phyloP scores from a whole-genome alignment of 106 monocot genomes.

The Triglochin maritima region DNA sequence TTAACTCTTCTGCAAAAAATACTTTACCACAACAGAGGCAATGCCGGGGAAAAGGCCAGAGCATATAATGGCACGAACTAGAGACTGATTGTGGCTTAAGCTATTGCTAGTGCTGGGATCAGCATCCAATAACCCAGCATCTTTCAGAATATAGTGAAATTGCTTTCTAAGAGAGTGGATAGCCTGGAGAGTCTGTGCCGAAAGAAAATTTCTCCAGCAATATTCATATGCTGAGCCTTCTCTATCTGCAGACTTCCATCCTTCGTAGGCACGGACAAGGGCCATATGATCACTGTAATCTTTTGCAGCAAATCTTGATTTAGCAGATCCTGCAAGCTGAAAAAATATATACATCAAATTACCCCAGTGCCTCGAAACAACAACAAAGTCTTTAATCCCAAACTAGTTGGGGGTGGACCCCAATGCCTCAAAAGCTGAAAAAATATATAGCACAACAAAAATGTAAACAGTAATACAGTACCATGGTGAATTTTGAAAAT shows the following conservation, averaged over 20 bases:
- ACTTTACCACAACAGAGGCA: slow-evolving; percentile 81
- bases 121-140: slow-evolving; percentile 60
- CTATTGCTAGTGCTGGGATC: slow-evolving; percentile 48
- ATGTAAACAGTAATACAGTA: no score
- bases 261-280: slow-evolving; percentile 94
- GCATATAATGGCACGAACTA: slow-evolving; percentile 95
- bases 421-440: no score
- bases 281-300: slow-evolving; percentile 99
- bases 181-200: slow-evolving; percentile 92
- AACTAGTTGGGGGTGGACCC: background rate
- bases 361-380: background rate
- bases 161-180: slow-evolving; percentile 91
- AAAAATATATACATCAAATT: slow-evolving; percentile 2
- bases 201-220: slow-evolving; percentile 99
- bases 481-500: no score
- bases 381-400: no score
- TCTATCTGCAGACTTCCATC: slow-evolving; percentile 96
- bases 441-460: no score
- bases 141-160: slow-evolving; percentile 85
- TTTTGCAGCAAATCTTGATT: slow-evolving; percentile 95
- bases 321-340: slow-evolving; percentile 94
- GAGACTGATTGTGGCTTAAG: slow-evolving; percentile 90
- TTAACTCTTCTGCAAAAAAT: background rate
- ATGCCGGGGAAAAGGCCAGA: slow-evolving; percentile 97
- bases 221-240: slow-evolving; percentile 97